Conservation (phyloP, 2,329 filamentous ascomycete species). For the Verticillium zaregamsianum region DNA sequence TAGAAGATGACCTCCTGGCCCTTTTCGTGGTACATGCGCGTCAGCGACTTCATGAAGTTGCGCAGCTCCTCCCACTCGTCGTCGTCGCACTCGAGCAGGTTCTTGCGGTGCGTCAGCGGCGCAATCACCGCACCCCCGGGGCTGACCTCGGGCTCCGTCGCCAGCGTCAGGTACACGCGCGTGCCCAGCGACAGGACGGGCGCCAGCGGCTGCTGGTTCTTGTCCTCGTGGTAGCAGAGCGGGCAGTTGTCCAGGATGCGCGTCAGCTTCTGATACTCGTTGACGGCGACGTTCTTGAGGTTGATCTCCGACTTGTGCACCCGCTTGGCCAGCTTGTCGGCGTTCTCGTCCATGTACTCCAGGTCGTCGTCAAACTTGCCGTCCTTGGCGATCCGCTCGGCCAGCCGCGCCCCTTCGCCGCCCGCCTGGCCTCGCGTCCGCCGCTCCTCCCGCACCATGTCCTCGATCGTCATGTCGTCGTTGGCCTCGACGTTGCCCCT, state of each 20-base stretch:
- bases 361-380: constrained; percentile 85
- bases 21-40: constrained; percentile 89
- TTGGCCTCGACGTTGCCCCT: constrained; percentile 85
- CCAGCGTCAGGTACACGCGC: constrained; percentile 79
- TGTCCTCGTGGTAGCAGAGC: constrained; percentile 88
- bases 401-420: constrained; percentile 77
- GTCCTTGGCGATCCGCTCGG: constrained; percentile 92
- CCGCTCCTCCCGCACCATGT: constrained; percentile 94
- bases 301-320: constrained; percentile 86
- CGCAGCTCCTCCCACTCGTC: constrained; percentile 99
- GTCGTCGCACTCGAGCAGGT: constrained; percentile 95
- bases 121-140: constrained; percentile 83
- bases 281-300: constrained; percentile 81
- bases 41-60: constrained; percentile 98
- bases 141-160: constrained; percentile 83
- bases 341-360: constrained; percentile 97
- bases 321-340: constrained; percentile 78
- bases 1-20: constrained; percentile 94
- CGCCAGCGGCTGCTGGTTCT: constrained; percentile 68
- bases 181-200: constrained; percentile 84
- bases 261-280: constrained; percentile 86
- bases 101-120: constrained; percentile 79
- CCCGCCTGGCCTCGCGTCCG: constrained; percentile 74
- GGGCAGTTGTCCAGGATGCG: constrained; percentile 82
- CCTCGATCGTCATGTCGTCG: constrained; percentile 91